These are phyloP conservation scores for Linum tenue DNA, from an alignment of 345 rosid genomes.

Conservation along the genomic window DNA sequence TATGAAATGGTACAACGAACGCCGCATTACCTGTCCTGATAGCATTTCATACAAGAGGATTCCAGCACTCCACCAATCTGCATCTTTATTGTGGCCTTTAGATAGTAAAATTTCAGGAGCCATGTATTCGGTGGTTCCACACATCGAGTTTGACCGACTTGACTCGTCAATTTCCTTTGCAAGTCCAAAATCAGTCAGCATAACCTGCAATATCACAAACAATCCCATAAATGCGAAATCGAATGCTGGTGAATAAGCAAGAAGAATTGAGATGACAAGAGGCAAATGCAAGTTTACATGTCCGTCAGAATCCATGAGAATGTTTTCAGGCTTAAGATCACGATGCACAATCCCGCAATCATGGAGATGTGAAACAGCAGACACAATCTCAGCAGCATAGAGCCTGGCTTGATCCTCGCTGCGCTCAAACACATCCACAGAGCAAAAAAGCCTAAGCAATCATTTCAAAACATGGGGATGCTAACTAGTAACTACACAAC, in stretches of 20 bases:
- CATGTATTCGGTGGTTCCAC: slow-evolving; percentile 72
- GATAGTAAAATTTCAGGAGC: slow-evolving; percentile 62
- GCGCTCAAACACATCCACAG: slow-evolving; percentile 11
- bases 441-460: slow-evolving; percentile 14
- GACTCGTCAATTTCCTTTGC: slow-evolving; percentile 67
- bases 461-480: neutral
- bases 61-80: slow-evolving; percentile 74
- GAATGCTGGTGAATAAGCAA: slow-evolving; percentile 3
- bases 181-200: slow-evolving; percentile 66
- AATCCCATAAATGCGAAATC: neutral
- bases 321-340: slow-evolving; percentile 73
- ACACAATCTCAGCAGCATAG: slow-evolving; percentile 65
- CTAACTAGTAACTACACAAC: no score
- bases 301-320: slow-evolving; percentile 58
- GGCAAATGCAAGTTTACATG: slow-evolving; percentile 35
- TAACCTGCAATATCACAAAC: slow-evolving; percentile 30
- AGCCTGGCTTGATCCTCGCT: slow-evolving; percentile 74
- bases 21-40: slow-evolving; percentile 45
- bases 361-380: slow-evolving; percentile 78
- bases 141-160: slow-evolving; percentile 62
- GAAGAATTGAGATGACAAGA: slow-evolving; percentile 4
- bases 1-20: neutral
- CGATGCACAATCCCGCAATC: slow-evolving; percentile 54
- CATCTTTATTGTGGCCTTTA: slow-evolving; percentile 65
- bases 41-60: slow-evolving; percentile 63